These are phyloP conservation scores for Entomortierella beljakovae DNA, from an alignment of 192 early-diverging fungal species.

Conservation along the genomic window DNA sequence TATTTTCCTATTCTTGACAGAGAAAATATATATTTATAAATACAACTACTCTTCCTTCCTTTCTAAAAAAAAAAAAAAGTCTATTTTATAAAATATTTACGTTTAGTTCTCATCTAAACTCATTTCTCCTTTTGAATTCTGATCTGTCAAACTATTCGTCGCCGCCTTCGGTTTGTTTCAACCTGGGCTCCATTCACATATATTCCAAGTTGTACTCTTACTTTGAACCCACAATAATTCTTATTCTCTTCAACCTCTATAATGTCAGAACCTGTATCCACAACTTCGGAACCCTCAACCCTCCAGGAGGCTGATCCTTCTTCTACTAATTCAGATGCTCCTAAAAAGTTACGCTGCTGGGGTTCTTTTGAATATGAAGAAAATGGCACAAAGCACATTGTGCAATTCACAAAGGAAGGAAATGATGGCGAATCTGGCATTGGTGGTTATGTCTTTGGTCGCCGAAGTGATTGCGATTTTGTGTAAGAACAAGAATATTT, in stretches of 20 bases:
- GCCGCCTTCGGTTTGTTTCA: constrained; percentile 5
- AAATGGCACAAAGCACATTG: constrained; percentile 24
- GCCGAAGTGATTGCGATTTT: constrained; percentile 36
- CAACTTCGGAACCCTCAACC: neutral
- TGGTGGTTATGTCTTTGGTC: constrained; percentile 52
- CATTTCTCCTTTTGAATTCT: neutral
- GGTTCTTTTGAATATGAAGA: constrained; percentile 46
- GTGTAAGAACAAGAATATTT: constrained; percentile 18
- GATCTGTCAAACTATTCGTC: constrained; percentile 4
- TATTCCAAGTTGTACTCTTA: neutral
- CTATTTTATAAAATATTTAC: neutral
- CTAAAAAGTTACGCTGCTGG: constrained; percentile 29
- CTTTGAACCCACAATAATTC: neutral
- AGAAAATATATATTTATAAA: too few relatives aligned
- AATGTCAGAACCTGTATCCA: neutral
- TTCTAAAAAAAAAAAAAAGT: neutral
- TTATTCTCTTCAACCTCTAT: neutral
- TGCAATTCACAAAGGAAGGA: constrained; percentile 45
- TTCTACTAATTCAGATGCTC: neutral
- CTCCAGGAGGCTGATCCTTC: neutral
- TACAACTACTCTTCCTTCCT: constrained; percentile 6
- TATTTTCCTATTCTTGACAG: too few relatives aligned
- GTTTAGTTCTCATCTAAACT: neutral
- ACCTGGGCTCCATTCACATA: neutral
- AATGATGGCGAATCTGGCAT: constrained; percentile 48